Evolutionary conservation across 192 early-diverging fungal species (phyloP).

Genomic region (Radiomyces spectabilis): DNA sequence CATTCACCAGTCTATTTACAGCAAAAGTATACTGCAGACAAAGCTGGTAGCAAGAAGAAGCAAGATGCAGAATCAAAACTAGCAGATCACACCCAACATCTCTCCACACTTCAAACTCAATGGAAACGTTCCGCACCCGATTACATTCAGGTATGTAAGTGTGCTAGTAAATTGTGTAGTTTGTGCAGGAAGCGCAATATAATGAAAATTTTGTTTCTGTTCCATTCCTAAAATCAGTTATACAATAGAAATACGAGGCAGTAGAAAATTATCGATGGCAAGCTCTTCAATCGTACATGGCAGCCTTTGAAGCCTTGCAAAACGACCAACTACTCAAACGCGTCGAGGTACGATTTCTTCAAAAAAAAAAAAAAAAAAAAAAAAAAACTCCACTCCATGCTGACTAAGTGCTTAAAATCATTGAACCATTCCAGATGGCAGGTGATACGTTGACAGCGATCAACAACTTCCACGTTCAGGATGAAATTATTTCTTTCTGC

Average conservation of each 20-base stretch:
- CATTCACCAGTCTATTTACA: neutral
- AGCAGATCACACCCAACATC: too few relatives aligned
- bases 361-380: too few relatives aligned
- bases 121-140: too few relatives aligned
- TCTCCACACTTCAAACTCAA: too few relatives aligned
- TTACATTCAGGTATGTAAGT: too few relatives aligned
- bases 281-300: slow-evolving; percentile 3
- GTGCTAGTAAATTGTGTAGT: too few relatives aligned
- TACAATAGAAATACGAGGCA: slow-evolving; percentile 3
- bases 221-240: neutral
- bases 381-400: too few relatives aligned
- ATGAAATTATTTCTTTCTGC: slow-evolving; percentile 6
- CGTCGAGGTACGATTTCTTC: slow-evolving; percentile 10
- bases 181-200: too few relatives aligned
- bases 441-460: neutral
- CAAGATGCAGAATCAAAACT: neutral
- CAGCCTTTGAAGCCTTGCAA: slow-evolving; percentile 18
- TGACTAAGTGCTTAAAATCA: too few relatives aligned
- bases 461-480: neutral
- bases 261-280: slow-evolving; percentile 21
- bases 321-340: slow-evolving; percentile 17
- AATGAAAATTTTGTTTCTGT: too few relatives aligned
- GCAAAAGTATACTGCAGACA: slow-evolving; percentile 10
- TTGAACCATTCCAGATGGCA: neutral
- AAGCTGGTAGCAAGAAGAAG: slow-evolving; percentile 9